Conservation (phyloP, 306 rosid genomes). For the Prunus campanulata region DNA sequence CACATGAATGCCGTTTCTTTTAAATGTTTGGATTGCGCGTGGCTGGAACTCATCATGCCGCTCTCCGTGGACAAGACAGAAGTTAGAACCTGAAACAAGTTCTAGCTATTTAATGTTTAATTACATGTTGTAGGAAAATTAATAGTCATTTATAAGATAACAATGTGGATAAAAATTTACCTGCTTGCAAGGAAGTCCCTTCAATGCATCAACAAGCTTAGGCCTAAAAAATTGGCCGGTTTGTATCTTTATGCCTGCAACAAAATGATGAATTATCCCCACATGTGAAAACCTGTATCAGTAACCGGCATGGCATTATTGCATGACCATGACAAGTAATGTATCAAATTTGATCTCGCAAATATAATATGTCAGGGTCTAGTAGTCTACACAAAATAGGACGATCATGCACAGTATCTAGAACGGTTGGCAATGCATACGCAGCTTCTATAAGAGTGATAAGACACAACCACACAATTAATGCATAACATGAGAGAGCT, state of each 20-base stretch:
- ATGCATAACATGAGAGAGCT: background rate
- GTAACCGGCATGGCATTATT: slow-evolving; percentile 3
- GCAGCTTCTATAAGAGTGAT: background rate
- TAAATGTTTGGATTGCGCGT: no score
- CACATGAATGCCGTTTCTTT: no score
- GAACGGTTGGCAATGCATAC: background rate
- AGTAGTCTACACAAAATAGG: background rate
- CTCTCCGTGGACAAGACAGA: no score
- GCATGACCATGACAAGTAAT: background rate
- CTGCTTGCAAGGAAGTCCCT: slow-evolving; percentile 82
- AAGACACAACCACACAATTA: background rate
- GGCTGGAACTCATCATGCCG: no score
- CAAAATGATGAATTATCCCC: slow-evolving; percentile 90
- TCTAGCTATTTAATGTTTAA: no score
- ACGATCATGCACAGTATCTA: background rate
- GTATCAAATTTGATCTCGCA: background rate
- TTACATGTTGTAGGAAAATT: no score
- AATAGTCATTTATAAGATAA: background rate
- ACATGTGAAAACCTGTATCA: slow-evolving; percentile 78
- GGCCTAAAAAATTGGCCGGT: slow-evolving; percentile 75
- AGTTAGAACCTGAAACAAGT: no score
- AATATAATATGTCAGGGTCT: background rate
- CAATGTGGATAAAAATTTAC: slow-evolving; percentile 29
- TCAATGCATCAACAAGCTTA: slow-evolving; percentile 76
- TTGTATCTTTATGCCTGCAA: slow-evolving; percentile 84